phyloP scores from a whole-genome alignment of 2,329 filamentous ascomycete genomes.

The Paecilomyces sp. region DNA sequence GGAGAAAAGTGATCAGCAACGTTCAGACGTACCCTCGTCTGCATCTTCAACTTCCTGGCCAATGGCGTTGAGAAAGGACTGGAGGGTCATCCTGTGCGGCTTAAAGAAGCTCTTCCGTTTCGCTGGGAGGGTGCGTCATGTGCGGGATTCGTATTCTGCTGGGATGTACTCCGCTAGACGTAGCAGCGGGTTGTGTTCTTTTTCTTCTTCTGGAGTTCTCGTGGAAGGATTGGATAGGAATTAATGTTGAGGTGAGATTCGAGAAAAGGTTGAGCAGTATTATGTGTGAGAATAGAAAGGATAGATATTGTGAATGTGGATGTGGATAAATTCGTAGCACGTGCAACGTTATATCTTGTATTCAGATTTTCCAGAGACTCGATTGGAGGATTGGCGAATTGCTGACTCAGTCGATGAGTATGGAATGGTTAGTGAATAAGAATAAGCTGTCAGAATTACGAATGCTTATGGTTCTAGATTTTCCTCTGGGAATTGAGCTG shows the following conservation, averaged over 20 bases:
- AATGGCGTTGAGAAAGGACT: slow-evolving; percentile 15
- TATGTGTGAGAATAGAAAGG: background rate
- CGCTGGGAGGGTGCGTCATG: background rate
- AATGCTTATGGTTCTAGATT: background rate
- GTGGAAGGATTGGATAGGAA: background rate
- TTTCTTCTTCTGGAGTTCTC: background rate
- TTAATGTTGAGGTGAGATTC: background rate
- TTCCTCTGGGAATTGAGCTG: background rate
- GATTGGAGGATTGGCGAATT: background rate
- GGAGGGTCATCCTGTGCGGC: slow-evolving; percentile 7
- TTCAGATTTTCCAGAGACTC: background rate
- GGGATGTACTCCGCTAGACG: background rate
- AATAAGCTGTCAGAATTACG: background rate
- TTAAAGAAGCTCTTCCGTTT: background rate
- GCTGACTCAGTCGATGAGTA: background rate
- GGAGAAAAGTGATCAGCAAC: background rate
- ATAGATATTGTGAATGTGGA: background rate
- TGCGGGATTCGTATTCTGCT: background rate
- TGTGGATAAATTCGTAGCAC: background rate
- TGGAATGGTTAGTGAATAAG: background rate
- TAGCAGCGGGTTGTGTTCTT: background rate
- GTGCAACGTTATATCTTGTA: background rate
- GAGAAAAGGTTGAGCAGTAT: background rate
- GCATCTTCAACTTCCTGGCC: slow-evolving; percentile 18
- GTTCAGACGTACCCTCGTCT: background rate